phyloP scores from a whole-genome alignment of 768 basidiomycete genomes.

The Termitomyces sp. region DNA sequence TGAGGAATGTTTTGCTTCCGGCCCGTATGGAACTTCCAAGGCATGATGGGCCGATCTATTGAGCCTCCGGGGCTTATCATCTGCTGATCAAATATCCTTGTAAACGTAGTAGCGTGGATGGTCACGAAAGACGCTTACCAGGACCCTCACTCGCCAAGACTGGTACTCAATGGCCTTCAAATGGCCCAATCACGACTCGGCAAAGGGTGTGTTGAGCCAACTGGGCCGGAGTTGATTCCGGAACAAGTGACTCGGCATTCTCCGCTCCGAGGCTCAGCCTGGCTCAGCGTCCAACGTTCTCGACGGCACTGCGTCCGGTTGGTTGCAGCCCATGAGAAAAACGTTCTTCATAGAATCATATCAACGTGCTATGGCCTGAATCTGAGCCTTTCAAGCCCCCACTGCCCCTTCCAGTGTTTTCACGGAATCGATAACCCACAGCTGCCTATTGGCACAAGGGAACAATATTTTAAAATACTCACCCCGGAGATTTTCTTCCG shows the following conservation, averaged over 20 bases:
- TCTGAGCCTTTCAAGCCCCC: neutral
- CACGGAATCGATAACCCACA: neutral
- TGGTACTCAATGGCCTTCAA: neutral
- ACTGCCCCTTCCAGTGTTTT: neutral
- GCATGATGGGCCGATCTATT: constrained; percentile 1
- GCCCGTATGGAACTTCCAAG: constrained; percentile 12
- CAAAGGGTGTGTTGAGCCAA: neutral
- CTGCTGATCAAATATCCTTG: neutral
- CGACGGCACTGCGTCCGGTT: neutral
- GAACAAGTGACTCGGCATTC: neutral
- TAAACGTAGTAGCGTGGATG: neutral
- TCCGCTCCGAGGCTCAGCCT: neutral
- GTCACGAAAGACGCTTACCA: neutral
- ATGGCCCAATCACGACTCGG: neutral
- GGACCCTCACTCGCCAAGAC: neutral
- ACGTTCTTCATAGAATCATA: neutral
- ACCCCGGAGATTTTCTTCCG: neutral
- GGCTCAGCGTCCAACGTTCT: neutral
- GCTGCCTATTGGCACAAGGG: neutral
- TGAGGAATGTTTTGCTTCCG: constrained; percentile 12
- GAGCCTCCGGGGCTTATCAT: neutral
- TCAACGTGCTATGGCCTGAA: neutral
- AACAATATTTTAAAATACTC: neutral
- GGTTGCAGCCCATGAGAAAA: neutral
- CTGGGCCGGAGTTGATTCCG: neutral